phyloP scores from a whole-genome alignment of 2,329 filamentous ascomycete genomes.

The Ascochyta lentis region DNA sequence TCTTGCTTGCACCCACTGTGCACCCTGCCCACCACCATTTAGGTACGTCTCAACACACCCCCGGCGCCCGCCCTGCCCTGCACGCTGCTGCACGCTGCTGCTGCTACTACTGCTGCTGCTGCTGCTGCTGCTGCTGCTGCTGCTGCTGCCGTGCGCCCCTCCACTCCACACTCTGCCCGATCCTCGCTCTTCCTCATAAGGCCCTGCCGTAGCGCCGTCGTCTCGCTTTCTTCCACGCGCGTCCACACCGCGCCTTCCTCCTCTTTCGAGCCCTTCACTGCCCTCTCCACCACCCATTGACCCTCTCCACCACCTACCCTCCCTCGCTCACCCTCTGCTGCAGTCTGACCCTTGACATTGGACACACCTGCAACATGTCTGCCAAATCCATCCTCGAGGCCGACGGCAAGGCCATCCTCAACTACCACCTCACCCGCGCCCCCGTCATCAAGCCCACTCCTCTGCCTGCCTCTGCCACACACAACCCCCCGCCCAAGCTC shows the following conservation, averaged over 20 bases:
- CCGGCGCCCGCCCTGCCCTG: conserved; percentile 9
- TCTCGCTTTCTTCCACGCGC: conserved; percentile 24
- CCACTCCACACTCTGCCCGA: conserved; percentile 28
- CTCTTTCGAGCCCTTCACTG: conserved; percentile 17
- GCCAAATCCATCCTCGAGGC: conserved; percentile 98
- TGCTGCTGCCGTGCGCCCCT: conserved; percentile 29
- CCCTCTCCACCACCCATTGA: conserved; percentile 22
- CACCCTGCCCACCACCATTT: conserved; percentile 29
- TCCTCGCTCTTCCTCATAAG: conserved; percentile 20
- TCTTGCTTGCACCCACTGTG: conserved; percentile 10
- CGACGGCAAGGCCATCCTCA: conserved; percentile 99
- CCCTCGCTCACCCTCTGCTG: conserved; percentile 32
- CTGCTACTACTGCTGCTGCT: no score
- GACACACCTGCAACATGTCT: conserved; percentile 68
- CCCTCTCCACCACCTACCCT: conserved; percentile 9
- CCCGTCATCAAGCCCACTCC: conserved; percentile 97
- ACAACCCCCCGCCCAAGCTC: conserved; percentile 91
- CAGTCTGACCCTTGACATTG: conserved; percentile 25
- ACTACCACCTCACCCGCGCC: conserved; percentile 99
- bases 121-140: not conserved
- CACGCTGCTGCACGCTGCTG: not conserved
- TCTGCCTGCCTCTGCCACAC: conserved; percentile 80
- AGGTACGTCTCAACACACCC: conserved; percentile 43
- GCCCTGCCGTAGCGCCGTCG: conserved; percentile 22
- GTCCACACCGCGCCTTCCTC: conserved; percentile 20